Conservation (phyloP, 306 rosid genomes). For the Luffa acutangula region DNA sequence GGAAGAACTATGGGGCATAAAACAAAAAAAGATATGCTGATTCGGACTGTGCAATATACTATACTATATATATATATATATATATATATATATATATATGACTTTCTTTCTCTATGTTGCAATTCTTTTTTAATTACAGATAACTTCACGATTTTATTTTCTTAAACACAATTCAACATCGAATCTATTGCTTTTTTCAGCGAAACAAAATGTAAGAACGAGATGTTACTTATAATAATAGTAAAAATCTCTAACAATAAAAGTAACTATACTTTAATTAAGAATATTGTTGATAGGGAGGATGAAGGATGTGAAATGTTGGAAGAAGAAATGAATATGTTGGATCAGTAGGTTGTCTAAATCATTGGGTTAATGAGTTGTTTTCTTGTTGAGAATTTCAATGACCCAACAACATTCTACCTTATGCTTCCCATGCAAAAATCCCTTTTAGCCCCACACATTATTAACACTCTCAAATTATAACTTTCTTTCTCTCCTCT, state of each 20-base stretch:
- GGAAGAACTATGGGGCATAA: too few species aligned
- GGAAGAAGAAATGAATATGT: conserved; percentile 3
- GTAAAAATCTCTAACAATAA: background rate
- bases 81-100: too few species aligned
- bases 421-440: conserved; percentile 9
- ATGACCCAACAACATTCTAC: conserved; percentile 4
- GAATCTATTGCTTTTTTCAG: background rate
- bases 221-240: background rate
- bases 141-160: too few species aligned
- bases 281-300: background rate
- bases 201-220: background rate
- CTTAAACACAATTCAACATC: too few species aligned
- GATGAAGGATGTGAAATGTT: background rate
- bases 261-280: background rate
- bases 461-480: background rate
- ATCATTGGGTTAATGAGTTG: conserved; percentile 11
- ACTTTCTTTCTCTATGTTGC: too few species aligned
- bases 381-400: conserved; percentile 6
- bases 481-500: background rate
- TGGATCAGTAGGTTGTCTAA: conserved; percentile 9
- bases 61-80: too few species aligned
- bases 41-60: too few species aligned
- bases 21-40: too few species aligned
- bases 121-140: too few species aligned
- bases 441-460: background rate